phyloP scores from a whole-genome alignment of 2,329 filamentous ascomycete species.

The Coniochaeta sp. region DNA sequence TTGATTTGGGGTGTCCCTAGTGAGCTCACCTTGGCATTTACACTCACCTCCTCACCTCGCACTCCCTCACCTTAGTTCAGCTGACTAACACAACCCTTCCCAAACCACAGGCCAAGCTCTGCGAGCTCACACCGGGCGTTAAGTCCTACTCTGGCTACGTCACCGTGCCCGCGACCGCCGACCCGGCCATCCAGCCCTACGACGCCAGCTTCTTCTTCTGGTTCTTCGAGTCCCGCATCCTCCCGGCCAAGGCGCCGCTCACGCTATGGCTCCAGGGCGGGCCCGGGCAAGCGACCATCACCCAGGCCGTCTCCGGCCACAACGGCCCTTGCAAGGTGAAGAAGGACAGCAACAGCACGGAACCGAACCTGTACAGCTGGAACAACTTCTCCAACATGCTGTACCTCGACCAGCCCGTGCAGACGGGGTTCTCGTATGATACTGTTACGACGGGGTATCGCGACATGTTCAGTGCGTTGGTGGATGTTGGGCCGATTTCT shows the following conservation, averaged over 20 bases:
- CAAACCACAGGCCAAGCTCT: constrained; percentile 36
- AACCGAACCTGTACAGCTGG: constrained; percentile 50
- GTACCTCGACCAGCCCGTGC: constrained; percentile 53
- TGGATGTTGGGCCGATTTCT: constrained; percentile 1
- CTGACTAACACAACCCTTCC: neutral
- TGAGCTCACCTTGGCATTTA: too few relatives aligned
- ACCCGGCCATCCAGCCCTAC: constrained; percentile 26
- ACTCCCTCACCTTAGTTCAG: too few relatives aligned
- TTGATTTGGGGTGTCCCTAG: neutral
- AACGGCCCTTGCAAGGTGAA: constrained; percentile 40
- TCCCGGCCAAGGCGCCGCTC: constrained; percentile 20
- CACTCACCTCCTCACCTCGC: too few relatives aligned
- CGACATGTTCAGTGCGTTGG: constrained; percentile 8
- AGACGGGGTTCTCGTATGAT: constrained; percentile 20
- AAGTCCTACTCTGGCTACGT: constrained; percentile 53
- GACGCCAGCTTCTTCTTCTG: constrained; percentile 62
- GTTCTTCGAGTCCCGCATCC: constrained; percentile 50
- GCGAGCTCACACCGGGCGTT: constrained; percentile 49
- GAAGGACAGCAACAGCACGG: constrained; percentile 38
- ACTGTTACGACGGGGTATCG: constrained; percentile 12
- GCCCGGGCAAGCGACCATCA: constrained; percentile 34
- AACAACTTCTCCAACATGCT: constrained; percentile 54
- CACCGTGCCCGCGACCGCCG: constrained; percentile 30
- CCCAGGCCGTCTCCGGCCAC: constrained; percentile 32
- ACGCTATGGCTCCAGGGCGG: constrained; percentile 31